phyloP scores from a whole-genome alignment of 345 rosid species.

The Ricinus communis region DNA sequence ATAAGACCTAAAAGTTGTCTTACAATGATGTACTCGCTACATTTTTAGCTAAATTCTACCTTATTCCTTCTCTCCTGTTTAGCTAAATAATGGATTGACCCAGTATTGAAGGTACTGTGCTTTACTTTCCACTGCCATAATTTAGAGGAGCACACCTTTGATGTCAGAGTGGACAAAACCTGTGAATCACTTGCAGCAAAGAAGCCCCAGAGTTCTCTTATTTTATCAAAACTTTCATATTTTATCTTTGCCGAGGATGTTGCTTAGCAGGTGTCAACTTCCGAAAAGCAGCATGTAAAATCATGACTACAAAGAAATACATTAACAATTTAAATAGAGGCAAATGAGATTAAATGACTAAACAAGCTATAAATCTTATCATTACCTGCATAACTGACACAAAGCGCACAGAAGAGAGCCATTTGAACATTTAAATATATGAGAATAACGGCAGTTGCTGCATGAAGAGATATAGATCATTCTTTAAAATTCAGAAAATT shows the following conservation, averaged over 20 bases:
- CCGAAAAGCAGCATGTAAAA: slow-evolving; percentile 78
- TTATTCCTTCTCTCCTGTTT: too few species aligned
- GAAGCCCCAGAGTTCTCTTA: background rate
- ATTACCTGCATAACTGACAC: slow-evolving; percentile 72
- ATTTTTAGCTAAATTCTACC: too few species aligned
- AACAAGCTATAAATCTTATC: background rate
- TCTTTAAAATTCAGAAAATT: background rate
- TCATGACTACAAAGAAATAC: slow-evolving; percentile 44
- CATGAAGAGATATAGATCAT: slow-evolving; percentile 30
- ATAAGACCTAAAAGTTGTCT: too few species aligned
- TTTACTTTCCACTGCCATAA: background rate
- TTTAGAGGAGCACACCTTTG: background rate
- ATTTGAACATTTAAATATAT: slow-evolving; percentile 72
- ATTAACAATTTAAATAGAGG: background rate
- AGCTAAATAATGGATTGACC: background rate
- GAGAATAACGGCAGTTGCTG: slow-evolving; percentile 72
- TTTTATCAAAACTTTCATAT: background rate
- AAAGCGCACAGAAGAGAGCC: slow-evolving; percentile 74
- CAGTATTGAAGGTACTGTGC: background rate
- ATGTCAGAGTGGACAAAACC: background rate
- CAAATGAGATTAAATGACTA: background rate
- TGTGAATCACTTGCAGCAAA: background rate
- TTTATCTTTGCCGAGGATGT: slow-evolving; percentile 31
- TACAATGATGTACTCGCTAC: too few species aligned
- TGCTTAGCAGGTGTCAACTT: slow-evolving; percentile 66